Evolutionary conservation across 352 stramenopile species (phyloP).

Genomic region (Pythium folliculosum): DNA sequence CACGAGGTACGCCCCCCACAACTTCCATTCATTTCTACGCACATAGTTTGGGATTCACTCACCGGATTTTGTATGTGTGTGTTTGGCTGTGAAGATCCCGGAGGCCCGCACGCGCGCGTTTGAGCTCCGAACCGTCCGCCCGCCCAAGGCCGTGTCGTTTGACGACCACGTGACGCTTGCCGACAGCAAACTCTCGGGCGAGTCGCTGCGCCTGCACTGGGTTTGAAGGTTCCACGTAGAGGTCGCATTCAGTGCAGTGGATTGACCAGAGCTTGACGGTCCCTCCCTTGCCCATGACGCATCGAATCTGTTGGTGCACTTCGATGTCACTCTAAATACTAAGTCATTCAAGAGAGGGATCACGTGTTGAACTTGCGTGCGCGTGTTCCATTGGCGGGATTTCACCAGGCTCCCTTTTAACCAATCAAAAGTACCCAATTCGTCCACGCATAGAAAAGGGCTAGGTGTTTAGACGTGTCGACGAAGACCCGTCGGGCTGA

Average conservation of each 20-base stretch:
- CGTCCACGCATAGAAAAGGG: neutral
- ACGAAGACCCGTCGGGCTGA: conserved; percentile 22
- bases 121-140: conserved; percentile 73
- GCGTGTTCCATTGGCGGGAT: conserved; percentile 14
- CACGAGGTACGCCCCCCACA: conserved; percentile 45
- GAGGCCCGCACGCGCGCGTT: conserved; percentile 69
- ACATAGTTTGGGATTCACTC: neutral
- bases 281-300: neutral
- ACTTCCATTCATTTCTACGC: neutral
- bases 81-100: conserved; percentile 41
- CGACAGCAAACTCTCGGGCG: conserved; percentile 73
- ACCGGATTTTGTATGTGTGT: neutral
- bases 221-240: conserved; percentile 14
- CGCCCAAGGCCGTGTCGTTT: conserved; percentile 50
- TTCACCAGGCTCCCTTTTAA: neutral
- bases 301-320: conserved; percentile 5
- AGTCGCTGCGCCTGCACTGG: conserved; percentile 82
- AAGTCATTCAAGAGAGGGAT: conserved; percentile 9
- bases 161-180: conserved; percentile 57
- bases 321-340: conserved; percentile 20
- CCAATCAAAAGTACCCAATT: conserved; percentile 10
- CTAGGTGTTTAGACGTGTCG: conserved; percentile 19
- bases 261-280: no score
- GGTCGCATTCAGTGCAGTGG: neutral
- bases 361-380: conserved; percentile 24